Evolutionary conservation across 2,329 filamentous ascomycete species (phyloP).

Genomic region (Pseudogymnoascus sp.): DNA sequence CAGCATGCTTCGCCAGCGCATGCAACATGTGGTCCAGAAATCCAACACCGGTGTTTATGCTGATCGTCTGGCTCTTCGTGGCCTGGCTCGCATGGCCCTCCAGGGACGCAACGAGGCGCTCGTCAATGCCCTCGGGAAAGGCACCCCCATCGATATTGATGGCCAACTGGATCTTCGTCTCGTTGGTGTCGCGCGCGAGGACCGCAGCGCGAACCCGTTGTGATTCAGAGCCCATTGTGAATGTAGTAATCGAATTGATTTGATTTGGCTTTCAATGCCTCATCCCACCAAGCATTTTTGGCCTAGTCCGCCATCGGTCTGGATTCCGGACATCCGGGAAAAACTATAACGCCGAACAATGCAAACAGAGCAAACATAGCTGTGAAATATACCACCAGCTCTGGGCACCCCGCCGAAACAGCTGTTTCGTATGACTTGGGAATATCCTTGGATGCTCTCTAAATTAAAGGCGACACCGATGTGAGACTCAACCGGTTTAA

Average conservation of each 20-base stretch:
- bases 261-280: conserved; percentile 1
- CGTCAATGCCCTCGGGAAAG: conserved; percentile 58
- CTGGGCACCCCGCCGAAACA: not conserved
- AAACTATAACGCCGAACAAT: not conserved
- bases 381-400: not conserved
- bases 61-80: conserved; percentile 77
- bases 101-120: conserved; percentile 41
- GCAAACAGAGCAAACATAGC: conserved; percentile 9
- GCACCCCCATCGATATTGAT: conserved; percentile 88
- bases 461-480: not conserved
- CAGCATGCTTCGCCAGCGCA: conserved; percentile 88
- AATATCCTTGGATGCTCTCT: not conserved
- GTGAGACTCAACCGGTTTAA: conserved; percentile 11
- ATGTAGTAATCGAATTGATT: conserved; percentile 1
- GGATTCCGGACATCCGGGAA: not conserved
- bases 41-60: conserved; percentile 86
- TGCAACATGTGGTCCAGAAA: conserved; percentile 99
- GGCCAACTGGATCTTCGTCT: conserved; percentile 91
- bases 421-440: conserved; percentile 2
- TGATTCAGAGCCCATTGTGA: conserved; percentile 3
- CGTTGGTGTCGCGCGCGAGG: conserved; percentile 86
- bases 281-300: conserved; percentile 6
- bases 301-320: not conserved
- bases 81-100: conserved; percentile 75
- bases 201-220: conserved; percentile 39